These are phyloP conservation scores for Silene latifolia DNA, from an alignment of 148 eudicot genomes.

Conservation along the genomic window DNA sequence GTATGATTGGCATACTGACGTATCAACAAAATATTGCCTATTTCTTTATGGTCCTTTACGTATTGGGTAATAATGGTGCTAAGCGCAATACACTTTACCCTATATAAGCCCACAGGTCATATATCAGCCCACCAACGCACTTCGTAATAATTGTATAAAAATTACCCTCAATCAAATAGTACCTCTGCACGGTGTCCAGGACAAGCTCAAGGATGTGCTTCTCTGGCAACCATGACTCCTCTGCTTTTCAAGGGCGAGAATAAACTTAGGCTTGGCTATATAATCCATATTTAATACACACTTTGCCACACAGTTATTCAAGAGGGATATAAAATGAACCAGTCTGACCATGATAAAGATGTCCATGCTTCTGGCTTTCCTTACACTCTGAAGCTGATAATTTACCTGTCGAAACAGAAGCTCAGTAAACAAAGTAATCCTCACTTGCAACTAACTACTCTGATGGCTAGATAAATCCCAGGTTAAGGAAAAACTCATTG, in stretches of 20 bases:
- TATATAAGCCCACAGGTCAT: too few species aligned
- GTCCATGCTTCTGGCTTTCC: constrained; percentile 24
- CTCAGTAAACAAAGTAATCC: background rate
- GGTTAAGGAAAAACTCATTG: too few species aligned
- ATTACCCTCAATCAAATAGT: background rate
- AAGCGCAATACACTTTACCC: too few species aligned
- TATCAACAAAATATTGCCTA: background rate
- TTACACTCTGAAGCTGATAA: constrained; percentile 11
- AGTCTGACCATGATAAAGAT: constrained; percentile 10
- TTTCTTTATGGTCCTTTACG: background rate
- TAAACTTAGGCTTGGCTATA: background rate
- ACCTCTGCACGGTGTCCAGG: constrained; percentile 77
- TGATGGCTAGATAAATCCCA: too few species aligned
- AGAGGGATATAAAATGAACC: background rate
- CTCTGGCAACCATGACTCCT: constrained; percentile 43
- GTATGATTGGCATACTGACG: too few species aligned
- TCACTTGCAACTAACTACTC: too few species aligned
- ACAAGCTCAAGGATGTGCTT: constrained; percentile 60
- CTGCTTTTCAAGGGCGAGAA: constrained; percentile 10
- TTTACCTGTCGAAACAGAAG: constrained; percentile 22
- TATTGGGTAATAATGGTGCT: too few species aligned
- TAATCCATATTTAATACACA: background rate
- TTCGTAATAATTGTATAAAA: too few species aligned
- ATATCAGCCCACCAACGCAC: too few species aligned
- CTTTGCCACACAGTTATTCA: constrained; percentile 4